Conservation (phyloP, 139 green algal genomes). For the Microglena sp. region DNA sequence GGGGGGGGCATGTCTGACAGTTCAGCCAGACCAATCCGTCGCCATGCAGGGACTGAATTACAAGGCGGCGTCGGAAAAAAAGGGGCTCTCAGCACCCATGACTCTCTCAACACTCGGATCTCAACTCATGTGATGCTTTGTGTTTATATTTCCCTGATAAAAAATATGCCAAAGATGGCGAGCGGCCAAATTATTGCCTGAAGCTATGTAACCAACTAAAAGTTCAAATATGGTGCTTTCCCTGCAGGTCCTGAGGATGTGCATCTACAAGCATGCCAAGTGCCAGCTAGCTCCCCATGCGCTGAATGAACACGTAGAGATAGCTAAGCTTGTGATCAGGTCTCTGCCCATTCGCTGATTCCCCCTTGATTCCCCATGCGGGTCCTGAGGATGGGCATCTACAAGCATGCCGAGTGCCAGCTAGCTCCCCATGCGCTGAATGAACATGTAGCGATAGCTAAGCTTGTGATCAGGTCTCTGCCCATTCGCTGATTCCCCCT, state of each 20-base stretch:
- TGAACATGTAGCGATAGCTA: conserved; percentile 66
- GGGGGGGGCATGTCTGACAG: too few relatives aligned
- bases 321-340: conserved; percentile 51
- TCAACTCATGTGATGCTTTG: too few relatives aligned
- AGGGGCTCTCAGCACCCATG: too few relatives aligned
- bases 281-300: conserved; percentile 29
- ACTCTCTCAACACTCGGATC: too few relatives aligned
- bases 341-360: neutral
- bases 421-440: conserved; percentile 43
- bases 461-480: conserved; percentile 9
- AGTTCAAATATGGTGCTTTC: too few relatives aligned
- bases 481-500: neutral
- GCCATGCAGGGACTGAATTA: too few relatives aligned
- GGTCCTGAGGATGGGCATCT: conserved; percentile 59
- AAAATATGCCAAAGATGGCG: too few relatives aligned
- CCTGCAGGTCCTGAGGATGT: conserved; percentile 59
- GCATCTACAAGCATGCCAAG: conserved; percentile 56
- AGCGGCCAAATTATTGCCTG: too few relatives aligned
- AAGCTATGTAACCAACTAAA: too few relatives aligned
- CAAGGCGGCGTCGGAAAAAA: too few relatives aligned
- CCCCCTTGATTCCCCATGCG: conserved; percentile 3
- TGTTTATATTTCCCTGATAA: too few relatives aligned
- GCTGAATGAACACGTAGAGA: conserved; percentile 63
- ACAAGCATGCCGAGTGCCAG: conserved; percentile 50
- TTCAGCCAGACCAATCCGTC: too few relatives aligned